Evolutionary conservation across 2,329 filamentous ascomycete species (phyloP), one percentile per base, ranked within the genome.

Genomic region (Pestalotiopsis sp.): DNA sequence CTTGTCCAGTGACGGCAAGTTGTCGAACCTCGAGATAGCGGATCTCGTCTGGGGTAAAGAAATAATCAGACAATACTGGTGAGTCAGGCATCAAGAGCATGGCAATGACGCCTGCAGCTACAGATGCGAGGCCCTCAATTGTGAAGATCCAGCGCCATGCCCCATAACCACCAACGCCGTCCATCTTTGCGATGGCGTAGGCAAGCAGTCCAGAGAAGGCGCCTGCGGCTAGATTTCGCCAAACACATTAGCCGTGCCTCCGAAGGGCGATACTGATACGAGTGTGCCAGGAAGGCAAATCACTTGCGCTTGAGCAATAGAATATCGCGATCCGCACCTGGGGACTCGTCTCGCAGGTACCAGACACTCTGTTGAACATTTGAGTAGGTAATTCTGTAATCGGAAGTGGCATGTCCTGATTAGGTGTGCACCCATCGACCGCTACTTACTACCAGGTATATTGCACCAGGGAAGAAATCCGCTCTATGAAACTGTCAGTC

Each of bases 211-310:
- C 59, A 10, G 59, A 62, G 59, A 62, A 62, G 1, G 59, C 59
- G 17, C 59, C 59, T 4, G 59, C 59, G 1, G 59, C 59, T 62
- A 3, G 59, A 13, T 24, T 38, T 14, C 6, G 2, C 14, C 56
- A 58, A 13, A 3, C 20, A 39, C 14, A 22, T 62, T 40, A 62
- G 59, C 17, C 17, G 9, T 20, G 13, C 7, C 11, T 6, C 24
- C 24, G 20, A 35, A 35, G 7, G 14, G 10, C 11, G 9, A 11
- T 6, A 24, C 7, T 26, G 20, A 26, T 24, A 9, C 52, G 20
- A 57, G 55, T 57, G 14, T 57, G 66, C 70, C 73, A 26, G 14
- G 26, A 35, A 26, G 20, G 6, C 5, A 17, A 62, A 35, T 62
- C 3, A 62, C 59, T 44, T 62, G 59, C 59, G 13, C 59, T 62